These are phyloP conservation scores for Arctium lappa DNA, from an alignment of 129 eudicot genomes.

Conservation along the genomic window DNA sequence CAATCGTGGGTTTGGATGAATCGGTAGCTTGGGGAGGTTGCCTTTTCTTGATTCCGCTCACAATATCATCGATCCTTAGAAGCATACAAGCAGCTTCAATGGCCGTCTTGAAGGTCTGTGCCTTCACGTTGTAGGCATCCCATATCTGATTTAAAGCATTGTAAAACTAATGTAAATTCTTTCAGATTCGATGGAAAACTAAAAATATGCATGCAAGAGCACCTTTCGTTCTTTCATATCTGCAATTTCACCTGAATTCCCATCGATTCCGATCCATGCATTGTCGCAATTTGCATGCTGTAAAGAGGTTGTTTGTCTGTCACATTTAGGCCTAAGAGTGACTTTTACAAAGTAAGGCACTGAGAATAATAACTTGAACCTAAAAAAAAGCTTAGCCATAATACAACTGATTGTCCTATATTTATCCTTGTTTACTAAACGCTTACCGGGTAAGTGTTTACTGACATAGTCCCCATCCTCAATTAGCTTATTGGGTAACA, in stretches of 20 bases:
- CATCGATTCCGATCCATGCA: slow-evolving; percentile 85
- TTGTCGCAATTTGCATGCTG: slow-evolving; percentile 93
- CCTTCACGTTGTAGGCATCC: slow-evolving; percentile 89
- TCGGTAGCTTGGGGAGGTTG: slow-evolving; percentile 53
- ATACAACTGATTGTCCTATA: not conserved
- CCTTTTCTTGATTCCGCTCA: slow-evolving; percentile 84
- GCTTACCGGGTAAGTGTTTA: no score
- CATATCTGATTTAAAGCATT: slow-evolving; percentile 46
- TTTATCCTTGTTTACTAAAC: not conserved
- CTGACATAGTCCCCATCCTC: not conserved
- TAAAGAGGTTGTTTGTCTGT: not conserved
- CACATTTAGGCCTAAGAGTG: not conserved
- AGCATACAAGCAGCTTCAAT: slow-evolving; percentile 94
- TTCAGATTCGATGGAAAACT: not conserved
- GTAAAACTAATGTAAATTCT: not conserved
- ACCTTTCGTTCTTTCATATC: slow-evolving; percentile 86
- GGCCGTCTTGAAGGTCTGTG: slow-evolving; percentile 81
- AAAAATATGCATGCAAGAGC: not conserved
- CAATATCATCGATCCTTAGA: slow-evolving; percentile 81
- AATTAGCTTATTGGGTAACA: not conserved
- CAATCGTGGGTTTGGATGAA: slow-evolving; percentile 45
- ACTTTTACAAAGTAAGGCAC: not conserved
- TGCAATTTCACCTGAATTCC: slow-evolving; percentile 75
- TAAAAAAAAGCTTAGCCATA: not conserved
- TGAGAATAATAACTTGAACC: no score